Percentiles rank a stretch among this genome's conserved stretches.
These are phyloP conservation scores for Mucor plumbeus DNA, from an alignment of 371 early-diverging fungal genomes.

Conservation along the genomic window DNA sequence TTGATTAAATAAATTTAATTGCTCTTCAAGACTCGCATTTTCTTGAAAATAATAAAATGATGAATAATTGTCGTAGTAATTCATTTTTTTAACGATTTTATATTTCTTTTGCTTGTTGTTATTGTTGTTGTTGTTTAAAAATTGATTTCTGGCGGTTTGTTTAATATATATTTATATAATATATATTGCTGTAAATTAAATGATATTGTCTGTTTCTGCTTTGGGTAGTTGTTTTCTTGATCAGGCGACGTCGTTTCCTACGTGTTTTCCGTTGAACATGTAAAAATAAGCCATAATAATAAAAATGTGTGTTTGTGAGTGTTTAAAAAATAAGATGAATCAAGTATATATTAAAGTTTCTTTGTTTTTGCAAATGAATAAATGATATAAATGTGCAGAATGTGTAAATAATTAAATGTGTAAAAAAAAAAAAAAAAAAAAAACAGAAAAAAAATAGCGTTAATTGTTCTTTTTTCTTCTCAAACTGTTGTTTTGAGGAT, in stretches of 20 bases:
- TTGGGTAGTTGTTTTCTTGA: constrained; percentile 16
- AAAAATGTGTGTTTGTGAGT: constrained; percentile 7
- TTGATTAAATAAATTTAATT: constrained; percentile 16
- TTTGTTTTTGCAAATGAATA: not conserved
- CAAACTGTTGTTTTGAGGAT: no score
- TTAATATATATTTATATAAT: no score
- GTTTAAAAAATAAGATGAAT: not conserved
- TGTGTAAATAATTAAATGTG: not conserved
- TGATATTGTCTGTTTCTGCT: not conserved
- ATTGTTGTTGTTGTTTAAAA: not conserved
- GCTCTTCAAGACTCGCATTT: constrained; percentile 18
- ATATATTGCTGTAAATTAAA: not conserved
- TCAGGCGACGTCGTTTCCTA: constrained; percentile 41
- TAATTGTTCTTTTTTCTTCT: no score
- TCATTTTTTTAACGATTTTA: constrained; percentile 11
- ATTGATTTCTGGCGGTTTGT: not conserved
- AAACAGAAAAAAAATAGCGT: no score
- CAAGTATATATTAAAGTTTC: not conserved
- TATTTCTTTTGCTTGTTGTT: constrained; percentile 12
- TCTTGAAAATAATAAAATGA: constrained; percentile 5
- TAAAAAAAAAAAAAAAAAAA: no score
- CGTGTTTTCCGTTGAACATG: constrained; percentile 40
- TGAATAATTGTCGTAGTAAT: constrained; percentile 10
- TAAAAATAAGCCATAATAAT: constrained; percentile 33
- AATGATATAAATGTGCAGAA: not conserved